phyloP scores from a whole-genome alignment of 2,329 filamentous ascomycete species.

The Rasamsonia emersonii region DNA sequence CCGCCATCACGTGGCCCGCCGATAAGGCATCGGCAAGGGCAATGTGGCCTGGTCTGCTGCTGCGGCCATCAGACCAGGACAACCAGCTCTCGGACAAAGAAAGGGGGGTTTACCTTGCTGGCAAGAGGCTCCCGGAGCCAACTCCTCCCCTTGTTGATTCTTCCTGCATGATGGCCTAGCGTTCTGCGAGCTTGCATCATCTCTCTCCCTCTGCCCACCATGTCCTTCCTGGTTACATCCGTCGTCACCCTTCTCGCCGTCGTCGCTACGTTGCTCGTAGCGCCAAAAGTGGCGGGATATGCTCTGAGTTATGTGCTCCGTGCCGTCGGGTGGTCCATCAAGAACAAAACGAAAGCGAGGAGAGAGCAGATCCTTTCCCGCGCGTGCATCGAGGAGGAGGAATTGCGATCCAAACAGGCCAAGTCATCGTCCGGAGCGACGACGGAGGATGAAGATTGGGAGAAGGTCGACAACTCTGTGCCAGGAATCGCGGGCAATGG shows the following conservation, averaged over 20 bases:
- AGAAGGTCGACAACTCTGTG: slow-evolving; percentile 53
- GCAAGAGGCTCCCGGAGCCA: too few species aligned
- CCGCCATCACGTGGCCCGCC: slow-evolving; percentile 6
- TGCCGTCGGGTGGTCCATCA: slow-evolving; percentile 52
- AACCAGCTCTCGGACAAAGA: too few species aligned
- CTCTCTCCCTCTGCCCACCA: slow-evolving; percentile 16
- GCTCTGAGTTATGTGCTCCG: slow-evolving; percentile 29
- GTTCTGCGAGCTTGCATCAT: too few species aligned
- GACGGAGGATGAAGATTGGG: slow-evolving; percentile 58
- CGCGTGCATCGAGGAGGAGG: slow-evolving; percentile 38
- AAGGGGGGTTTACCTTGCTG: too few species aligned
- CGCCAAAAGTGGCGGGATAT: slow-evolving; percentile 25
- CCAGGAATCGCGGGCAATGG: slow-evolving; percentile 38
- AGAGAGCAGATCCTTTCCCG: slow-evolving; percentile 45
- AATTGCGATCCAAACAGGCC: slow-evolving; percentile 17
- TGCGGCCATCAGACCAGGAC: background rate
- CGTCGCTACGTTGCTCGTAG: slow-evolving; percentile 23
- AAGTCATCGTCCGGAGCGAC: slow-evolving; percentile 19
- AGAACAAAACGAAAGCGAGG: slow-evolving; percentile 55
- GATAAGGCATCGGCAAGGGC: slow-evolving; percentile 6
- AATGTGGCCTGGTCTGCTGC: slow-evolving; percentile 5
- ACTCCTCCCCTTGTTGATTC: too few species aligned
- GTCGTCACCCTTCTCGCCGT: slow-evolving; percentile 24
- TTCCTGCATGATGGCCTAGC: too few species aligned
- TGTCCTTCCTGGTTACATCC: slow-evolving; percentile 26